These are phyloP conservation scores for Clarireedia hainanense DNA, from an alignment of 2,329 filamentous ascomycete genomes.

Conservation along the genomic window DNA sequence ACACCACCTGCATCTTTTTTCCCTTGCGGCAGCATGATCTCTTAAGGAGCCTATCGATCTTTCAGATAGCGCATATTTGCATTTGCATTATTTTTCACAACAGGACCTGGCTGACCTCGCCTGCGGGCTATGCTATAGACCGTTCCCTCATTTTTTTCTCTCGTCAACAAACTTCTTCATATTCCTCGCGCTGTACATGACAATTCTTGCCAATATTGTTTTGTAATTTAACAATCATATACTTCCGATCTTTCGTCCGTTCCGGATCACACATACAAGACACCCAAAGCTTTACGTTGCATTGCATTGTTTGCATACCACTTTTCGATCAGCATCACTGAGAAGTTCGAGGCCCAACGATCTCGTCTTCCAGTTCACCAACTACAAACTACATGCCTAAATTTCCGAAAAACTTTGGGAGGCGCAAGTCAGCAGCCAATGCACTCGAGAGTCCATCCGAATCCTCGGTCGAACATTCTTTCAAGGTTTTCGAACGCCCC, in stretches of 20 bases:
- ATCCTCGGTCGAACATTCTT: slow-evolving; percentile 21
- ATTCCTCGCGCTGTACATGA: slow-evolving; percentile 1
- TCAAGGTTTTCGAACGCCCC: slow-evolving; percentile 30
- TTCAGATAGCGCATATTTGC: slow-evolving; percentile 20
- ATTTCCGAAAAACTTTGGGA: slow-evolving; percentile 29
- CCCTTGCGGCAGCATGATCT: slow-evolving; percentile 10
- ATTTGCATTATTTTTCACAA: slow-evolving; percentile 10
- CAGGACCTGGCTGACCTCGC: slow-evolving; percentile 21
- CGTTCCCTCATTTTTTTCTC: slow-evolving; percentile 20
- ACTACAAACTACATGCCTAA: slow-evolving; percentile 29
- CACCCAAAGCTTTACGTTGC: not conserved
- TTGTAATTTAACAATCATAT: not conserved
- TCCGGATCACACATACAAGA: not conserved
- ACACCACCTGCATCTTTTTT: slow-evolving; percentile 1
- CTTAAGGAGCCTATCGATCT: slow-evolving; percentile 12
- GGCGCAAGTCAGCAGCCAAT: slow-evolving; percentile 29
- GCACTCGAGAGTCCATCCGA: slow-evolving; percentile 20
- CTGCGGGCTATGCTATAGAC: slow-evolving; percentile 17
- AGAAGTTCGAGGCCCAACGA: slow-evolving; percentile 6
- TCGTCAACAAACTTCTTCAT: slow-evolving; percentile 1
- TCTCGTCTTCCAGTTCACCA: slow-evolving; percentile 9
- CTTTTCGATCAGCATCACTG: not conserved
- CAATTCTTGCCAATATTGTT: not conserved
- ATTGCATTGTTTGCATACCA: not conserved
- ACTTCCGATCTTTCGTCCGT: not conserved